These are phyloP conservation scores for Spinellus fusiger DNA, from an alignment of 192 early-diverging fungal genomes.

Conservation along the genomic window DNA sequence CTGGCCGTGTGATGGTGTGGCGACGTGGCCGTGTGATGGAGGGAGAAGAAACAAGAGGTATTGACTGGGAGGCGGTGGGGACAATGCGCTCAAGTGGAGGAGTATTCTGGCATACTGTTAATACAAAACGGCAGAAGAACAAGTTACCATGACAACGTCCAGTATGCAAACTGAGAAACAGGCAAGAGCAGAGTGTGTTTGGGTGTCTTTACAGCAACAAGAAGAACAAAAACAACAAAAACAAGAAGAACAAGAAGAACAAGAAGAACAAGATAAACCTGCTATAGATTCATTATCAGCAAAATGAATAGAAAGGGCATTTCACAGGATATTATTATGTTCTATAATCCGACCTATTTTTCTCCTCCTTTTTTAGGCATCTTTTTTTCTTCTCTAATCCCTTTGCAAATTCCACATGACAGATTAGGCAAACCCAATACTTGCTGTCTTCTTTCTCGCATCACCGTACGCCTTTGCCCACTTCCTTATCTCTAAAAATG, in stretches of 20 bases:
- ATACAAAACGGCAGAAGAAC: too few species aligned
- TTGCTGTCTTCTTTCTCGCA: slow-evolving; percentile 29
- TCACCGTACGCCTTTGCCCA: slow-evolving; percentile 90
- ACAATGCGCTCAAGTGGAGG: neutral
- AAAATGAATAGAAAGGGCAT: slow-evolving; percentile 2
- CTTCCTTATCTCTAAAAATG: slow-evolving; percentile 82
- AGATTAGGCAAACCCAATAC: slow-evolving; percentile 7
- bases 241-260: neutral
- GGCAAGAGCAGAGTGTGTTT: neutral
- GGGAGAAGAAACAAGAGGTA: slow-evolving; percentile 10
- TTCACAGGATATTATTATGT: too few species aligned
- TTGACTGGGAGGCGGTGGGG: neutral
- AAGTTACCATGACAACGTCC: too few species aligned
- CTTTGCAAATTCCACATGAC: slow-evolving; percentile 14
- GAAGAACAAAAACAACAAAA: neutral
- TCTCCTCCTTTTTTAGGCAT: neutral
- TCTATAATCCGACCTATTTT: neutral
- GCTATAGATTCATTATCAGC: neutral
- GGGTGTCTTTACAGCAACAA: neutral
- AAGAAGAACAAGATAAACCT: neutral
- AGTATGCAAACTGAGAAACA: too few species aligned
- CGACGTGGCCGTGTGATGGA: neutral
- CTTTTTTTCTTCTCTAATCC: neutral
- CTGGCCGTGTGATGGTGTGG: slow-evolving; percentile 19
- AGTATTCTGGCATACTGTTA: too few species aligned